These are phyloP conservation scores for Yarrowia bubula DNA, from an alignment of 805 yeast species.

Conservation along the genomic window DNA sequence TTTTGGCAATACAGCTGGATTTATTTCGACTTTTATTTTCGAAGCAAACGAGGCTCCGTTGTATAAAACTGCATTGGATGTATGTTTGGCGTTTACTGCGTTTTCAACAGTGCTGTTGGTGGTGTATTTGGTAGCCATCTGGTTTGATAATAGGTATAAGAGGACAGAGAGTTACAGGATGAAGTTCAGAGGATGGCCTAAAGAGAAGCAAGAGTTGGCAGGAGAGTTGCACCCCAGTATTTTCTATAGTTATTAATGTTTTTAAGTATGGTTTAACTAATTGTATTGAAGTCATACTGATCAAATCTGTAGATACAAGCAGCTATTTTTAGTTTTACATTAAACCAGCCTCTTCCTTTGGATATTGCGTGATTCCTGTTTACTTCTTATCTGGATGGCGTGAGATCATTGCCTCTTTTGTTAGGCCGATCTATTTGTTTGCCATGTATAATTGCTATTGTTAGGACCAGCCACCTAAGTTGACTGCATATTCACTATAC, in stretches of 20 bases:
- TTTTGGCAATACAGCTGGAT: conserved; percentile 72
- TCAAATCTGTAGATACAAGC: no score
- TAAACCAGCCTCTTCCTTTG: no score
- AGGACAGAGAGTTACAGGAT: conserved; percentile 27
- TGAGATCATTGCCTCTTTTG: no score
- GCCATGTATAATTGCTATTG: no score
- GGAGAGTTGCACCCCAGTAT: conserved; percentile 39
- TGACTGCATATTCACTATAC: no score
- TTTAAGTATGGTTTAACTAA: neutral
- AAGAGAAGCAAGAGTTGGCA: conserved; percentile 31
- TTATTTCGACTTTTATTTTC: conserved; percentile 59
- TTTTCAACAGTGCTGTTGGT: conserved; percentile 31
- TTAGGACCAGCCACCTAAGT: no score
- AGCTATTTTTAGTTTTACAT: no score
- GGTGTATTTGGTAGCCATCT: conserved; percentile 40
- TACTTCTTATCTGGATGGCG: no score
- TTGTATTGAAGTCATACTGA: no score
- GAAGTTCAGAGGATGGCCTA: neutral
- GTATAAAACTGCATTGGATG: conserved; percentile 53
- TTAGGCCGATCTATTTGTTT: no score
- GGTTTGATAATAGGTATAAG: conserved; percentile 36
- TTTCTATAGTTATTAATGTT: neutral
- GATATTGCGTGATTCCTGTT: no score
- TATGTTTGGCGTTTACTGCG: conserved; percentile 50
- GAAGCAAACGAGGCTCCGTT: conserved; percentile 57